Evolutionary conservation across 2,329 filamentous ascomycete genomes (phyloP), one percentile per base, ranked within the genome.

Genomic region (Pseudomassariella vexata): DNA sequence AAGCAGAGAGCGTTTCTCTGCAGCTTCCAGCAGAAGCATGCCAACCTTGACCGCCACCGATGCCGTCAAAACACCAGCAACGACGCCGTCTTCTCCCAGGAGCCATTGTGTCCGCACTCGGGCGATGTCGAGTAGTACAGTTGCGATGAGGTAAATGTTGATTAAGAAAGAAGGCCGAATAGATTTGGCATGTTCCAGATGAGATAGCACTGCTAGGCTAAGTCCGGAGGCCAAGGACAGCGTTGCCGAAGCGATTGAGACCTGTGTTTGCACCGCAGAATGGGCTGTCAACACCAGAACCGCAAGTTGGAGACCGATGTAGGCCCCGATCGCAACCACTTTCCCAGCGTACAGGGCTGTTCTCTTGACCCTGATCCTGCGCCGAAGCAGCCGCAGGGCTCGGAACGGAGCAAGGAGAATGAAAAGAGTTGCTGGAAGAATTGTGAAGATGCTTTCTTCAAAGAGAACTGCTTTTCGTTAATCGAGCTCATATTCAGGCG

Each of bases 1-100:
- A 2, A 54, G 35, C 11, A 52, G 43, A 5, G 35, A 24, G 5
- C 46, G 41, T 25, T 54, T 54, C 24, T 47, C 48, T 11, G 44
- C 32, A 2, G 52, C 44, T 36, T 57, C 52, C 5, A 43, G 37
- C 12, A 38, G 19, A 1, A 46, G 24, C 19, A 44, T 28, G 8
- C 35, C 36, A 10, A 44, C 19, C 30, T 53, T 54, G 15, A 51
- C 30, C 6, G 33, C 40, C 10, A 50, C 22, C 4, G 46, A 35
- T 16, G 38, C 40, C 3, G 45, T 53, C 18, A 49, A 47, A 7
- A 50, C 34, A 9, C 34, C 37, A n/a, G 45, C 47, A n/a, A 48
- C 26, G 6, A 40, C 24, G 20, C 18, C 11, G 21, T 32, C 17
- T 15, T 19, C 35, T 9, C 29, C 38, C 16, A 32, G 35, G 18